Conservation (phyloP, 129 eudicot species). For the Calendula officinalis region DNA sequence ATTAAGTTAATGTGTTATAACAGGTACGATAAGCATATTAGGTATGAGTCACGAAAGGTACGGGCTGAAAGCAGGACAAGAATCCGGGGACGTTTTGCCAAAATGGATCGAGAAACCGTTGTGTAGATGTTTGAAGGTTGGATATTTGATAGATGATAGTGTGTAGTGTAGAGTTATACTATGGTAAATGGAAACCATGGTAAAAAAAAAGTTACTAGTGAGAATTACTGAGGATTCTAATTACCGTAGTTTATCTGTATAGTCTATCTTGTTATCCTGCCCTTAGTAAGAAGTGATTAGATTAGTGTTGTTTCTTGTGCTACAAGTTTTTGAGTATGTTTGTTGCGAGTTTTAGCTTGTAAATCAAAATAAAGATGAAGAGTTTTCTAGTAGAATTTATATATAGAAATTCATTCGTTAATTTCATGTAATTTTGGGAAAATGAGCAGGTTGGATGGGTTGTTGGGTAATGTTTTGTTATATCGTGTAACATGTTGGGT, state of each 20-base stretch:
- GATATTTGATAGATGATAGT: conserved; percentile 20
- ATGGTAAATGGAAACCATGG: conserved; percentile 5
- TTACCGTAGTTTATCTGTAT: conserved; percentile 19
- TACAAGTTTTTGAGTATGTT: conserved; percentile 21
- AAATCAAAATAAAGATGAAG: conserved; percentile 22
- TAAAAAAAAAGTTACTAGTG: not conserved
- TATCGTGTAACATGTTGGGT: not conserved
- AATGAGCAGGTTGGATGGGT: too few relatives aligned
- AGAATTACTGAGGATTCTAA: not conserved
- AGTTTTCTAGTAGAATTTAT: conserved; percentile 4
- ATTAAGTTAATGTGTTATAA: not conserved
- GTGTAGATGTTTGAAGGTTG: not conserved
- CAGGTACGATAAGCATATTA: conserved; percentile 92
- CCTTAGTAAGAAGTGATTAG: not conserved
- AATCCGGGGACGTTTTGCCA: conserved; percentile 90
- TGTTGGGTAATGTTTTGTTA: not conserved
- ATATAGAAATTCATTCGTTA: not conserved
- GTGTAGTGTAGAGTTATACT: conserved; percentile 18
- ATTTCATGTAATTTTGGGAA: not conserved
- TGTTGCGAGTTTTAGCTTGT: conserved; percentile 25
- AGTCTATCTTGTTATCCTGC: not conserved
- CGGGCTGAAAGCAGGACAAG: conserved; percentile 85
- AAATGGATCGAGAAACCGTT: conserved; percentile 44
- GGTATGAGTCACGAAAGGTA: conserved; percentile 91
- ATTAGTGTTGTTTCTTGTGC: not conserved